These are phyloP conservation scores for Pueraria montana DNA, from an alignment of 306 rosid genomes.

Conservation along the genomic window DNA sequence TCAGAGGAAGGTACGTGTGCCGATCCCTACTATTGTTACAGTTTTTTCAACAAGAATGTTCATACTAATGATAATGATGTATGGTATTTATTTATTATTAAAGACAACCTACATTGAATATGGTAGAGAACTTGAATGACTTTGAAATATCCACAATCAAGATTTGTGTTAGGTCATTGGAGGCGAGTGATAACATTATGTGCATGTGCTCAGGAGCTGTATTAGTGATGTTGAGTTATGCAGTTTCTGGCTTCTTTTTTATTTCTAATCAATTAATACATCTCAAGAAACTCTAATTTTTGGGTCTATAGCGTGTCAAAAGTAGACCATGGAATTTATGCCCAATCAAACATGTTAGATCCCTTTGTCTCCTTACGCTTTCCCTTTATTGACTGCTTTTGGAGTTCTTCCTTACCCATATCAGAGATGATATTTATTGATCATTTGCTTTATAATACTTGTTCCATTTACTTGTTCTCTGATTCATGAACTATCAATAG, in stretches of 20 bases:
- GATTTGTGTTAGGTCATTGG: not conserved
- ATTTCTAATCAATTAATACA: not conserved
- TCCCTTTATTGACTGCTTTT: constrained; percentile 17
- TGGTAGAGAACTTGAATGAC: constrained; percentile 16
- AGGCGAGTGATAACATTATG: not conserved
- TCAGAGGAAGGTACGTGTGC: constrained; percentile 73
- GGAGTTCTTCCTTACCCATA: not conserved
- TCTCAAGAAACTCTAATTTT: not conserved
- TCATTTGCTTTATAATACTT: not conserved
- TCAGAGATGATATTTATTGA: not conserved
- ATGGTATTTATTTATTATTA: not conserved
- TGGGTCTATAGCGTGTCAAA: constrained; percentile 4
- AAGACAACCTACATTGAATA: not conserved
- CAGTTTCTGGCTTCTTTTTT: not conserved
- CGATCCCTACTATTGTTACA: not conserved
- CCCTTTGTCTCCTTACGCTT: constrained; percentile 5
- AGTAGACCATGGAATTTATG: constrained; percentile 9
- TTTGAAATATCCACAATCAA: constrained; percentile 9
- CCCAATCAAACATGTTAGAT: not conserved
- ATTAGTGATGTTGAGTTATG: not conserved
- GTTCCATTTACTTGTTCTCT: constrained; percentile 4
- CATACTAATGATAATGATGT: not conserved
- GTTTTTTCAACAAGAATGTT: not conserved
- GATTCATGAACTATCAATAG: not conserved
- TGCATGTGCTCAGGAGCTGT: not conserved